phyloP scores from a whole-genome alignment of 345 rosid species.

The Eucalyptus grandis region DNA sequence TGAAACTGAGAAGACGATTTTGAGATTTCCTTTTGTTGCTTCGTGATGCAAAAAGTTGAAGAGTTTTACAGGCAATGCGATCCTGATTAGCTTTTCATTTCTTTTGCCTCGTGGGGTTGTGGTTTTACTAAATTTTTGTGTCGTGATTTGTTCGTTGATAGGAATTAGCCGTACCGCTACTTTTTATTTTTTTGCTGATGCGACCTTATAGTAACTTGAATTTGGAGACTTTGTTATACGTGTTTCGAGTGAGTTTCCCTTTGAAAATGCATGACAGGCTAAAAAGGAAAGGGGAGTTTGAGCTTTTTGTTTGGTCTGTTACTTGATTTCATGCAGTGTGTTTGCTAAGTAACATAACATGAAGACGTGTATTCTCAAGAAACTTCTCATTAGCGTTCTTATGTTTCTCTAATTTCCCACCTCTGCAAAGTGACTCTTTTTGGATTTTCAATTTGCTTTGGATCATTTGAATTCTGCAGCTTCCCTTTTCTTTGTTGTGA shows the following conservation, averaged over 20 bases:
- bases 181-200: neutral
- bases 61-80: conserved; percentile 61
- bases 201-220: neutral
- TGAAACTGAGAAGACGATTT: too few species aligned
- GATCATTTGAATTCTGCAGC: neutral
- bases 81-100: conserved; percentile 29
- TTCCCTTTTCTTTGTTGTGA: neutral
- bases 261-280: neutral
- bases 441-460: neutral
- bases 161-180: neutral
- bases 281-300: neutral
- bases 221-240: neutral
- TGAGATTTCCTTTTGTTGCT: neutral
- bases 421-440: neutral
- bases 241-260: neutral
- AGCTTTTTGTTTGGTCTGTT: neutral
- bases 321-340: neutral
- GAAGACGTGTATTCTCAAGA: neutral
- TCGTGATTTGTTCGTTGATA: neutral
- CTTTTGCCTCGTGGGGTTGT: neutral
- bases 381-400: neutral
- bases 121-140: neutral
- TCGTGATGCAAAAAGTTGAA: conserved; percentile 37
- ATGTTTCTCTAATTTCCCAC: neutral
- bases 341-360: neutral